Evolutionary conservation across 345 rosid species (phyloP).

Genomic region (Hibiscus syriacus): DNA sequence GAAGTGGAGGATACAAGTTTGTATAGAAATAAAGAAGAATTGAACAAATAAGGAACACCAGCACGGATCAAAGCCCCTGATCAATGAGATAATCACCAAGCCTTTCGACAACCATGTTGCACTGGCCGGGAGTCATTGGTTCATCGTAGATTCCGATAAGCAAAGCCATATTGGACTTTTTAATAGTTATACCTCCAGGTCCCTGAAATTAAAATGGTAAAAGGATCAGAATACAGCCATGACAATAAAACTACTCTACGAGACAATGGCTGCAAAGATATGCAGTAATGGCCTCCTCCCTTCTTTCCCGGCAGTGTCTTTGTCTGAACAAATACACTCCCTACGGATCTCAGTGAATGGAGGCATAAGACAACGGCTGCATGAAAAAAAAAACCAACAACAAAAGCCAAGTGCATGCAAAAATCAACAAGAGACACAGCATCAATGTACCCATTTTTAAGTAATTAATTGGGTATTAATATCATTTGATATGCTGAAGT

Average conservation of each 20-base stretch:
- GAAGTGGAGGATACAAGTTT: constrained; percentile 3
- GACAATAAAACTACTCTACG: neutral
- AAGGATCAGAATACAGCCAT: neutral
- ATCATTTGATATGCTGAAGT: neutral
- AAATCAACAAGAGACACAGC: neutral
- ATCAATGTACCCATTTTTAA: neutral
- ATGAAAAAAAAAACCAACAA: neutral
- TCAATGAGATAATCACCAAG: constrained; percentile 67
- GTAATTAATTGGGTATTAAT: neutral
- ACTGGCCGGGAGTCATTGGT: constrained; percentile 67
- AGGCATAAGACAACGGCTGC: neutral
- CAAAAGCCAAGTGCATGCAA: neutral
- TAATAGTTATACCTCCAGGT: constrained; percentile 60
- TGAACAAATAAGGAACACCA: constrained; percentile 1
- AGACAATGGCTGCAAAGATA: neutral
- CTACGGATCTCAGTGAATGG: neutral
- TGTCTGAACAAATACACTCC: neutral
- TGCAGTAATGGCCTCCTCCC: neutral
- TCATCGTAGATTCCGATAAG: constrained; percentile 59
- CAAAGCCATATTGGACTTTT: constrained; percentile 49
- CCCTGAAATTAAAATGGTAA: constrained; percentile 37
- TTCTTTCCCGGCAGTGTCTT: neutral
- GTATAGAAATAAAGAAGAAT: constrained; percentile 22
- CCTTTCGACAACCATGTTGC: constrained; percentile 72
- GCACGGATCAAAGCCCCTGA: constrained; percentile 36